Conservation (phyloP, 352 stramenopile genomes). For the Globisporangium paddicum region DNA sequence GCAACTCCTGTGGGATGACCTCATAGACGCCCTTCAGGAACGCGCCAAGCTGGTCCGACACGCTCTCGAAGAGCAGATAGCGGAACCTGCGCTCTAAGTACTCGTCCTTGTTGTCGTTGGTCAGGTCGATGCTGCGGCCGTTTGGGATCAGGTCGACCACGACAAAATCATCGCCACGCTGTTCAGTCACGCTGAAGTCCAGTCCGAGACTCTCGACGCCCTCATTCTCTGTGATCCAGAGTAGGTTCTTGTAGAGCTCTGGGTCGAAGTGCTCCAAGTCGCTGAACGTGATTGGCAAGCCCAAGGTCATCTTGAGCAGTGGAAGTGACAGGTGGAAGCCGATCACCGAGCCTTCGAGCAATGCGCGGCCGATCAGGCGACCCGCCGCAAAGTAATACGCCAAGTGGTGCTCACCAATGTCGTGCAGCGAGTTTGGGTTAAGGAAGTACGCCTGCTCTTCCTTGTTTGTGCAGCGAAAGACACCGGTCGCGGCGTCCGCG, state of each 20-base stretch:
- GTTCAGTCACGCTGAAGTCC: not conserved
- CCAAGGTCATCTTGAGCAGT: constrained; percentile 24
- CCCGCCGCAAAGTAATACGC: constrained; percentile 42
- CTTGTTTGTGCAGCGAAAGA: constrained; percentile 31
- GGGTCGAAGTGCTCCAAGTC: not conserved
- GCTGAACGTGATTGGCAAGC: not conserved
- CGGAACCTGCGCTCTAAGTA: not conserved
- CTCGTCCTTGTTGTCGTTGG: not conserved
- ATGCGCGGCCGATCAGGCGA: constrained; percentile 27
- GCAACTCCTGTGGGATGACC: constrained; percentile 87
- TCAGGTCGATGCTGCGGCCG: not conserved
- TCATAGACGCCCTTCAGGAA: constrained; percentile 94
- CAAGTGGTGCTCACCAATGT: not conserved
- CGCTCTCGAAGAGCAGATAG: constrained; percentile 67
- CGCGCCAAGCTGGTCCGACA: constrained; percentile 65
- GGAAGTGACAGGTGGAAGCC: constrained; percentile 87
- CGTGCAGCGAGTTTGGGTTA: constrained; percentile 21
- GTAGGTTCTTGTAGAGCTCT: not conserved
- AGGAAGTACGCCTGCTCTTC: constrained; percentile 37
- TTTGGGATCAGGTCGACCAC: not conserved
- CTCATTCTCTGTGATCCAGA: not conserved
- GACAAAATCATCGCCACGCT: not conserved
- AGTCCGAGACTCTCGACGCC: not conserved
- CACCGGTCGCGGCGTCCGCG: constrained; percentile 15
- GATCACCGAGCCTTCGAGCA: constrained; percentile 84